These are phyloP conservation scores for Dovyalis caffra DNA, from an alignment of 345 rosid genomes.

Conservation along the genomic window DNA sequence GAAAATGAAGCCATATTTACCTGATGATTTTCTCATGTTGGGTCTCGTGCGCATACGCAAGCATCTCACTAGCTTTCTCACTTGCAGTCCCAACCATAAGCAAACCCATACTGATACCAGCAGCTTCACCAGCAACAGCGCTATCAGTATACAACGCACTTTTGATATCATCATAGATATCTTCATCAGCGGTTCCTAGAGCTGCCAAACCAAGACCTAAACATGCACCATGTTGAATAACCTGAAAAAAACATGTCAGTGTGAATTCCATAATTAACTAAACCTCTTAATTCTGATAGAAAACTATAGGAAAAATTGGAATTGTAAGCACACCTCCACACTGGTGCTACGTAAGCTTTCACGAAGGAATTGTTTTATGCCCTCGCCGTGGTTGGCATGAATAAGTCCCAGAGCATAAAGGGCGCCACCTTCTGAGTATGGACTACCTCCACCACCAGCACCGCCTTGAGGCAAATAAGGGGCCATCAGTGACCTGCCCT, in stretches of 20 bases:
- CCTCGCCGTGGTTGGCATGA: constrained; percentile 99
- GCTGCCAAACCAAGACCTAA: constrained; percentile 99
- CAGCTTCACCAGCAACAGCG: constrained; percentile 99
- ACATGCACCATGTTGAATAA: constrained; percentile 99
- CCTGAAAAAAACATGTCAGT: constrained; percentile 47
- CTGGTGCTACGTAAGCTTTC: constrained; percentile 84
- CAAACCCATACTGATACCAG: constrained; percentile 97
- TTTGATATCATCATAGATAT: constrained; percentile 85
- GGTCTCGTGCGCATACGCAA: constrained; percentile 94
- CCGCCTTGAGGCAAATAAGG: constrained; percentile 99
- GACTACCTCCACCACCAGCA: constrained; percentile 95
- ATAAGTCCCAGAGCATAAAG: constrained; percentile 96
- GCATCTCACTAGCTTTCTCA: constrained; percentile 98
- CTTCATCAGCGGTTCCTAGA: constrained; percentile 97
- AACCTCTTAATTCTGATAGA: not conserved
- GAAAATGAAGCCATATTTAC: constrained; percentile 36
- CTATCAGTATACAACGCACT: constrained; percentile 84
- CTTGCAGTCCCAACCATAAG: constrained; percentile 99
- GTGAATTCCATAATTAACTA: not conserved
- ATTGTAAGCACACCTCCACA: constrained; percentile 66
- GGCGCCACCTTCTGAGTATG: constrained; percentile 99
- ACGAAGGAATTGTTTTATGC: constrained; percentile 91
- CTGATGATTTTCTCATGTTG: constrained; percentile 98
- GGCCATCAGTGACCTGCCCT: constrained; percentile 96
- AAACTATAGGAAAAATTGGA: not conserved